Conservation (phyloP, 108 stramenopile species). For the Pseudonitzschia multiseries region DNA sequence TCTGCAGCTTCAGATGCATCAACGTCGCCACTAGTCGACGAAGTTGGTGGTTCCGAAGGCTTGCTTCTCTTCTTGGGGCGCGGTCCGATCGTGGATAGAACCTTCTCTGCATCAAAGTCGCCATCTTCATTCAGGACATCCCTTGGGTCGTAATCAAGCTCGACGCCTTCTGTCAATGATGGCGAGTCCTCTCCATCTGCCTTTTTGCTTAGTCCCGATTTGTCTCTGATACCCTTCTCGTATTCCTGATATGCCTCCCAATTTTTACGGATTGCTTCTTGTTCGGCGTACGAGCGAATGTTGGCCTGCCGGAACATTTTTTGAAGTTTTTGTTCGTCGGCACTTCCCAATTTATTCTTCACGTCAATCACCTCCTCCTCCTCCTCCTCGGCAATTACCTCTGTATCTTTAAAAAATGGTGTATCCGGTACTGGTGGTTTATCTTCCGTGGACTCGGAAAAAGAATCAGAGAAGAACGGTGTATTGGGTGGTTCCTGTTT, state of each 20-base stretch:
- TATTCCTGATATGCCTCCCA: slow-evolving; percentile 58
- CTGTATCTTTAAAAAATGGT: slow-evolving; percentile 43
- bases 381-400: slow-evolving; percentile 11
- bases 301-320: slow-evolving; percentile 52
- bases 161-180: slow-evolving; percentile 27
- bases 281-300: slow-evolving; percentile 58
- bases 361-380: slow-evolving; percentile 9
- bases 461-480: slow-evolving; percentile 33
- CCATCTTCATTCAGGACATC: slow-evolving; percentile 47
- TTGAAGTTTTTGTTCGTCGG: slow-evolving; percentile 69
- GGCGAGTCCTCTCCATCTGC: slow-evolving; percentile 17
- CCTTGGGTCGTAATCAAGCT: slow-evolving; percentile 36
- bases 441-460: slow-evolving; percentile 2
- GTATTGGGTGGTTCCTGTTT: slow-evolving; percentile 29
- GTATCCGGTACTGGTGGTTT: slow-evolving; percentile 44
- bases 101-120: slow-evolving; percentile 52
- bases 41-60: neutral
- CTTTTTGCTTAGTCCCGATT: slow-evolving; percentile 32
- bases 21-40: slow-evolving; percentile 20
- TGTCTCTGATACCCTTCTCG: slow-evolving; percentile 44
- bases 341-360: slow-evolving; percentile 51
- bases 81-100: slow-evolving; percentile 47
- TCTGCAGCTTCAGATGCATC: slow-evolving; percentile 47
- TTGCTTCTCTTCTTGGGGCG: slow-evolving; percentile 31
- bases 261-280: slow-evolving; percentile 54